Evolutionary conservation across 2,329 filamentous ascomycete species (phyloP).

Genomic region (Fusarium lateritium): DNA sequence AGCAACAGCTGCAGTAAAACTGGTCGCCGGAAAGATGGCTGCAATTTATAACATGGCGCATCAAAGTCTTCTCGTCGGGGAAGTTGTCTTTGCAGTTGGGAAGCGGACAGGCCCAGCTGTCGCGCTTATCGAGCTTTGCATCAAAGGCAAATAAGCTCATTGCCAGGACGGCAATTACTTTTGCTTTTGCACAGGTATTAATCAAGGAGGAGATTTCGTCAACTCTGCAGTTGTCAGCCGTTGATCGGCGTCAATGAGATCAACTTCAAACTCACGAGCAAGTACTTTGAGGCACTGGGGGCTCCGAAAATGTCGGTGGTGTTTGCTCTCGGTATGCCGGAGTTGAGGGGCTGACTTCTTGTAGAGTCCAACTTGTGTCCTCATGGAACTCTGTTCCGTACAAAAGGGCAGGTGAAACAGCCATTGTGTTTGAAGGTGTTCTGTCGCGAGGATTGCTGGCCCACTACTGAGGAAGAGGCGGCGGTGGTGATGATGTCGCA

Average conservation of each 20-base stretch:
- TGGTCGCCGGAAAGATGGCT: neutral
- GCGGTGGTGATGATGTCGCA: neutral
- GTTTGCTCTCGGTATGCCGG: neutral
- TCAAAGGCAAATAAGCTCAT: slow-evolving; percentile 2
- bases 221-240: neutral
- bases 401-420: neutral
- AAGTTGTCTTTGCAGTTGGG: slow-evolving; percentile 10
- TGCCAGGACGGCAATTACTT: slow-evolving; percentile 10
- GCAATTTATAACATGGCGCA: slow-evolving; percentile 1
- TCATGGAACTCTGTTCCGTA: neutral
- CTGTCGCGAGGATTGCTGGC: neutral
- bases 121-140: neutral
- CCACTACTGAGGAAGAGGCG: too few species aligned
- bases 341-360: neutral
- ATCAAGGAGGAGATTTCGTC: slow-evolving; percentile 1
- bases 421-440: slow-evolving; percentile 10
- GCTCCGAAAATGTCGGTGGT: neutral
- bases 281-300: neutral
- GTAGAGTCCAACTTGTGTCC: neutral
- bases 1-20: slow-evolving; percentile 14
- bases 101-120: slow-evolving; percentile 11
- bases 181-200: slow-evolving; percentile 1
- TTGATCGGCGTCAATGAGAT: neutral
- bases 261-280: slow-evolving; percentile 5
- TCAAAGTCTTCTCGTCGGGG: neutral